Evolutionary conservation across 2,329 filamentous ascomycete species (phyloP).

Genomic region (Penicillium concentricum): DNA sequence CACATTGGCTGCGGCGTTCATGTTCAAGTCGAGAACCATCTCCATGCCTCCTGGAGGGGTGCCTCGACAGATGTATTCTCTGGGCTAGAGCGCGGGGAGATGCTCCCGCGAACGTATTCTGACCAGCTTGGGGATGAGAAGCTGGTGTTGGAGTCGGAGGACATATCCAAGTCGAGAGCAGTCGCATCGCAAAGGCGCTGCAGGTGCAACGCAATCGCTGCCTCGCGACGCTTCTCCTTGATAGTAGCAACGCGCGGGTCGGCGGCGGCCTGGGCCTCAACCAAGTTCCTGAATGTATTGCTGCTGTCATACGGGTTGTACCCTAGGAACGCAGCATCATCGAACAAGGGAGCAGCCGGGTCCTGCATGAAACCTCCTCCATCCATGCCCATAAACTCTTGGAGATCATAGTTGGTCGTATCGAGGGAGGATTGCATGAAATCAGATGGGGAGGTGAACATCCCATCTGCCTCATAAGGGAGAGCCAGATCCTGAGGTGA

Average conservation of each 20-base stretch:
- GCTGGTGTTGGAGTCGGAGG: slow-evolving; percentile 30
- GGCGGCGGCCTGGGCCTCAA: slow-evolving; percentile 39
- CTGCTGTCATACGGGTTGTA: slow-evolving; percentile 18
- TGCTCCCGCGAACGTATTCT: slow-evolving; percentile 28
- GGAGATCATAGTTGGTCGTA: slow-evolving; percentile 22
- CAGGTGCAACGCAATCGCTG: slow-evolving; percentile 43
- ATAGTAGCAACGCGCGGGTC: slow-evolving; percentile 35
- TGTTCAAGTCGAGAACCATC: slow-evolving; percentile 44
- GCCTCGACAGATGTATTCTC: slow-evolving; percentile 16
- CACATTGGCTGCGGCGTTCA: slow-evolving; percentile 43
- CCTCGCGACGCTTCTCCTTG: slow-evolving; percentile 44
- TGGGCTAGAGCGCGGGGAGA: slow-evolving; percentile 27
- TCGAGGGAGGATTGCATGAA: slow-evolving; percentile 26
- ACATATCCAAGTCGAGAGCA: slow-evolving; percentile 26
- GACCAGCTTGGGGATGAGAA: slow-evolving; percentile 36
- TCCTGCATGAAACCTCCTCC: slow-evolving; percentile 19
- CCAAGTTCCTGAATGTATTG: slow-evolving; percentile 30
- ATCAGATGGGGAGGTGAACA: slow-evolving; percentile 20
- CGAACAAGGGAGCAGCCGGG: slow-evolving; percentile 14
- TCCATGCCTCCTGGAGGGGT: slow-evolving; percentile 32
- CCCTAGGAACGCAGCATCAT: slow-evolving; percentile 13
- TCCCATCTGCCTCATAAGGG: slow-evolving; percentile 26
- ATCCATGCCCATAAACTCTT: slow-evolving; percentile 17
- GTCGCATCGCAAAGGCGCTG: slow-evolving; percentile 37
- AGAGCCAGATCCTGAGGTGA: slow-evolving; percentile 31